These are phyloP conservation scores for Pachyrhizus erosus DNA, from an alignment of 306 rosid genomes.

Conservation along the genomic window DNA sequence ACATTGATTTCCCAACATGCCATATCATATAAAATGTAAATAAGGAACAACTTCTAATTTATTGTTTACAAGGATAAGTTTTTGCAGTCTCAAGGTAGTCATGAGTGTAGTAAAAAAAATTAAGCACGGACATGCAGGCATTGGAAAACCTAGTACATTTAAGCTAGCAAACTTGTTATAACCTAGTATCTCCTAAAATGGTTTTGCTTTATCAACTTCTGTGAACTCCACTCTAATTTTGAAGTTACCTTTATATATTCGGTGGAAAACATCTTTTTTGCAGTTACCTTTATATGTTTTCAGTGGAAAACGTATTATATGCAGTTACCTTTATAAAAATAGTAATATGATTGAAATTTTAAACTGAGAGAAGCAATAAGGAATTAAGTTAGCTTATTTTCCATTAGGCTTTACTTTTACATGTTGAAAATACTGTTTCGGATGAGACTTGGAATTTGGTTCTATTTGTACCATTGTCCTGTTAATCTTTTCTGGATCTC, in stretches of 20 bases:
- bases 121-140: constrained; percentile 11
- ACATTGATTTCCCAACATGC: not conserved
- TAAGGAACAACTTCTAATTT: constrained; percentile 15
- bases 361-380: not conserved
- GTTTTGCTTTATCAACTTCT: not conserved
- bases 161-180: not conserved
- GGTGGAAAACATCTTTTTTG: not conserved
- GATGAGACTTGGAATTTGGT: not conserved
- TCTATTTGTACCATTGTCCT: not conserved
- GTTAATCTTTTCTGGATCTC: constrained; percentile 12
- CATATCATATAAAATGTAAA: not conserved
- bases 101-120: not conserved
- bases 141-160: not conserved
- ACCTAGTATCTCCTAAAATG: not conserved
- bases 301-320: not conserved
- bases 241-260: not conserved
- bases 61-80: not conserved
- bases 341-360: not conserved
- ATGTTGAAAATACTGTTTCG: not conserved
- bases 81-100: constrained; percentile 10
- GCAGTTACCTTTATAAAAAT: not conserved
- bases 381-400: not conserved
- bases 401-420: not conserved
- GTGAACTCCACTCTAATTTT: constrained; percentile 3
- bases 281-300: not conserved